Evolutionary conservation across 106 monocot genomes (phyloP).

Genomic region (Triglochin maritima): DNA sequence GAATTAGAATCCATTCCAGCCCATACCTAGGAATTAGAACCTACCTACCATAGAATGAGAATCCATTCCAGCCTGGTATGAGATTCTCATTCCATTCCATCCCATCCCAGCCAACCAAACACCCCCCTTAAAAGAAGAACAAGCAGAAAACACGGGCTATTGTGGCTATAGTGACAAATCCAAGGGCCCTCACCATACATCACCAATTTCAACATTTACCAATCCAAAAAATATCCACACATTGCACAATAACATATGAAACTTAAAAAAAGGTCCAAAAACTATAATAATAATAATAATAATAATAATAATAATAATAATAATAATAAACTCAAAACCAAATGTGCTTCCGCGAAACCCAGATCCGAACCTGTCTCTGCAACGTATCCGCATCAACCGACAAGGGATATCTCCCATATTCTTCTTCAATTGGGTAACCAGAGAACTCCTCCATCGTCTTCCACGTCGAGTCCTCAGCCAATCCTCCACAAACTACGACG

Average conservation of each 20-base stretch:
- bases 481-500: background rate
- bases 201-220: background rate
- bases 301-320: too few species aligned
- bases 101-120: too few species aligned
- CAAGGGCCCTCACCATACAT: background rate
- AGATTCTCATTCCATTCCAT: too few species aligned
- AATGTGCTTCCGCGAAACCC: too few species aligned
- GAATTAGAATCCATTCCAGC: too few species aligned
- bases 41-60: too few species aligned
- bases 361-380: slow-evolving; percentile 34
- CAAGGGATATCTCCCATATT: slow-evolving; percentile 8
- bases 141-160: too few species aligned
- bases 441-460: slow-evolving; percentile 69
- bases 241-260: background rate
- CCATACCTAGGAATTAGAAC: too few species aligned
- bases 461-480: slow-evolving; percentile 23
- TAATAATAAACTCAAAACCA: background rate
- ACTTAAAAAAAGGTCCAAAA: background rate
- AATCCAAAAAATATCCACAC: background rate
- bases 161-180: too few species aligned
- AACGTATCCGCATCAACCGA: slow-evolving; percentile 35
- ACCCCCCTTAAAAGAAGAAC: too few species aligned
- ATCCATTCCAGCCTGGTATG: too few species aligned
- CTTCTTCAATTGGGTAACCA: slow-evolving; percentile 26
- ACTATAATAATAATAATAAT: too few species aligned